phyloP scores from a whole-genome alignment of 352 stramenopile species.

The Phytopythium mirpurense region DNA sequence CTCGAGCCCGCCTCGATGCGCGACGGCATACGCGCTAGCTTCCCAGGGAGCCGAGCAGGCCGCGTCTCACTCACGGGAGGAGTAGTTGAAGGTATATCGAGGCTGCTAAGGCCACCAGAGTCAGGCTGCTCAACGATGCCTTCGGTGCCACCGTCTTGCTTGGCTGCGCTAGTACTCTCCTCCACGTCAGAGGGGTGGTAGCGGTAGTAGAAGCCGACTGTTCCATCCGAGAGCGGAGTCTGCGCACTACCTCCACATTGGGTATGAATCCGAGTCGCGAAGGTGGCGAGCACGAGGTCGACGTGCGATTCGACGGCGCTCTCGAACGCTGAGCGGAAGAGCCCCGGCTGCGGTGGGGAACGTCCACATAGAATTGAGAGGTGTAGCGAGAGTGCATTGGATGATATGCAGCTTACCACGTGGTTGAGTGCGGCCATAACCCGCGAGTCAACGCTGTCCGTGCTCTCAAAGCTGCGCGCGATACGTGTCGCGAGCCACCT shows the following conservation, averaged over 20 bases:
- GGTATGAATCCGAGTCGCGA: background rate
- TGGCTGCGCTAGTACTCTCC: background rate
- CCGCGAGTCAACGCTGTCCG: constrained; percentile 18
- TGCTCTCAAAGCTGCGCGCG: constrained; percentile 43
- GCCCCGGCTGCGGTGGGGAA: constrained; percentile 18
- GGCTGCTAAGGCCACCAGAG: background rate
- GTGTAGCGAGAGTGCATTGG: background rate
- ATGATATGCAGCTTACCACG: constrained; percentile 10
- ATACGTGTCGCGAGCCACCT: constrained; percentile 34
- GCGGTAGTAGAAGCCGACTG: background rate
- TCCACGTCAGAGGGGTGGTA: background rate
- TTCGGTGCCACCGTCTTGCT: background rate
- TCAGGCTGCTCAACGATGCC: background rate
- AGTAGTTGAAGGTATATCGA: background rate
- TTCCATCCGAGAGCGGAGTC: background rate
- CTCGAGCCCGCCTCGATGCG: background rate
- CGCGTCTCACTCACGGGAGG: background rate
- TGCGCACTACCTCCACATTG: background rate
- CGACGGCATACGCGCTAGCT: background rate
- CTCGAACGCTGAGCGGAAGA: constrained; percentile 31
- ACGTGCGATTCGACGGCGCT: constrained; percentile 30
- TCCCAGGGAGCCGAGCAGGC: constrained; percentile 1
- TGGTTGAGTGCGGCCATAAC: constrained; percentile 25
- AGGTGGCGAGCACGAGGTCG: constrained; percentile 19
- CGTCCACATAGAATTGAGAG: no score